Evolutionary conservation across 1,139 yeast species (phyloP).

Genomic region (Casaregolazyma suthepensis): DNA sequence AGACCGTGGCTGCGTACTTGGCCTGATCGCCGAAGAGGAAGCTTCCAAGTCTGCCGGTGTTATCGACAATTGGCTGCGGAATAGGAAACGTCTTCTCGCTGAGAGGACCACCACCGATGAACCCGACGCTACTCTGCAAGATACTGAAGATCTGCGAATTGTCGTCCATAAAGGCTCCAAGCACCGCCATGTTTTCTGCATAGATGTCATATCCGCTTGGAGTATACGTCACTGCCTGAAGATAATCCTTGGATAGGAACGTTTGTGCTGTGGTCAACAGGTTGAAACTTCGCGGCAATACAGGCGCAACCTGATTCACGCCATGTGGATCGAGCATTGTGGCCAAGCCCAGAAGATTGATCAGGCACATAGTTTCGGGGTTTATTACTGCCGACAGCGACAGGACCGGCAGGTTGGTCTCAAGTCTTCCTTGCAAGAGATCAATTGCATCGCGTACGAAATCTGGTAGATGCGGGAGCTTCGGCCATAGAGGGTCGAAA

Average conservation of each 20-base stretch:
- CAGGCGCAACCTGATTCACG: neutral
- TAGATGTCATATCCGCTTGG: neutral
- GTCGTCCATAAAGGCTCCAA: neutral
- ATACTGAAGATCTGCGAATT: neutral
- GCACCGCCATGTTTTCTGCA: neutral
- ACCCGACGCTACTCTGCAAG: neutral
- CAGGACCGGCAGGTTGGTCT: neutral
- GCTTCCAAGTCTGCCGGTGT: neutral
- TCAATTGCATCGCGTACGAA: neutral
- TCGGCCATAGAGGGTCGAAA: neutral
- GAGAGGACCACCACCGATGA: neutral
- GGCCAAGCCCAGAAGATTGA: neutral
- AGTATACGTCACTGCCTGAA: neutral
- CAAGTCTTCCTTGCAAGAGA: neutral
- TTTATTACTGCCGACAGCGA: neutral
- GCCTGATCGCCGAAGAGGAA: neutral
- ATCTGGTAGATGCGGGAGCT: neutral
- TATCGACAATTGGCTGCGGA: neutral
- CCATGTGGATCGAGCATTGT: neutral
- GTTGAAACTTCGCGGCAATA: neutral
- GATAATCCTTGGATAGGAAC: neutral
- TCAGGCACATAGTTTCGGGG: neutral
- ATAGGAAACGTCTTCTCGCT: neutral
- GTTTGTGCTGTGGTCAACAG: neutral
- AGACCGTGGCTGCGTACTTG: neutral